Evolutionary conservation across 1,284 basidiomycete genomes (phyloP), one percentile per base, ranked within the genome.

Genomic region (Leccinum pachyderme): DNA sequence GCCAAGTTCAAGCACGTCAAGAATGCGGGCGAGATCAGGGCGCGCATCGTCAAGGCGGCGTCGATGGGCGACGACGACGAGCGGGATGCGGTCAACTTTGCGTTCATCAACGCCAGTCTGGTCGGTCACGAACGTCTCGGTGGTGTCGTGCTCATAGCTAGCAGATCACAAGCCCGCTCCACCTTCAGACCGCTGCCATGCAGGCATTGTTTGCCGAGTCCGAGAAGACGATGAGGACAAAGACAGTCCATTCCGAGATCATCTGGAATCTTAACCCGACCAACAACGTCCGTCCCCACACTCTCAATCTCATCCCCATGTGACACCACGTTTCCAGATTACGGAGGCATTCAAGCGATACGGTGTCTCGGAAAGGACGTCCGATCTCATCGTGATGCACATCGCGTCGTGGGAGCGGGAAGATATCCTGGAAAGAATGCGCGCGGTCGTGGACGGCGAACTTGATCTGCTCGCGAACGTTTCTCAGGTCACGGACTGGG

Each of bases 201-300:
- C 89, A 93, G 61, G 89, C 94, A 0, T 75, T 93, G 6, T 74
- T 95, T 11, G 82, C 90, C 0, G 78, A 82, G n/a, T 71, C 80
- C 2, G 80, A 84, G 44, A 74, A 73, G 18, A 61, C 73, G 0
- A 73, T 93, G 55, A 78, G 85, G 47, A 93, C 91, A 3, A 89
- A 86, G 71, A 89, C 89, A 0, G 75, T 92, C 0, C 91, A 96
- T 68, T 93, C 91, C 0, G 94, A 97, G 70, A 81, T 97, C 51
- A 76, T 97, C 11, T 93, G 89, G 78, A 75, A 81, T 18, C 76
- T 97, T 46, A 91, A 89, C 61, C 91, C 92, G 1, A 90, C 87
- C 18, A 91, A 92, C 63, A 95, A 94, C 68, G 91, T 90, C 51
- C 51, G 78, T 47, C 39, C 15, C 32, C 29, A 25, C 31, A 47